Evolutionary conservation across 805 yeast species (phyloP), one percentile per base, ranked within the genome.

Genomic region (Metschnikowia matae): DNA sequence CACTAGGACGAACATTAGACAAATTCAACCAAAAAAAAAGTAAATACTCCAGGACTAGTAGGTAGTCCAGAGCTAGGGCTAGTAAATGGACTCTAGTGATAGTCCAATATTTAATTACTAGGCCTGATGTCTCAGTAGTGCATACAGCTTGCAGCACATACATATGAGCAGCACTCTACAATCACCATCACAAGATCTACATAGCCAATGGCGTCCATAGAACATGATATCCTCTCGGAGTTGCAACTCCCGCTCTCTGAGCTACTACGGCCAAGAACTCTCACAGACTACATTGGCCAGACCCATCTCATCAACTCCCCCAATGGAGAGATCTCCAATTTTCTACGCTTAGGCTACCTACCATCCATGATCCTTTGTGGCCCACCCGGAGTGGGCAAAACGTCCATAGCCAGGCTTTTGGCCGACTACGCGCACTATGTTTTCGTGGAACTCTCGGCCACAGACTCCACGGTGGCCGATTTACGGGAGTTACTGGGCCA

Each of bases 351-450:
- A 67, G 81, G 85, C n/a, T 71, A 75, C 43, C 71, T 87, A 6
- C 97, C 97, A 1, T 89, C 97, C 0, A 77, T 94, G 82, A 82
- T 94, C 1, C 69, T 94, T 4, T 87, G 94, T 87, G 99, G 99
- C 0, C 96, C 96, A 0, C 96, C 97, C 1, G 99, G 99, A 0
- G 91, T 89, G 2, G 92, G 94, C 75, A 94, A 94, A 63, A 94
- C 99, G 0, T 85, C 97, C 0, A 63, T 94, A 26, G 94, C 96
- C 0, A 57, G 78, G 38, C 77, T 85, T 34, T 67, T 87, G n/a
- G 84, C 90, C 0, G 61, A 68, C 14, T 68, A 73, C n/a, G 69
- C 81, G 1, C 71, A 74, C 40, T 73, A 82, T 42, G 72, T 83
- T 41, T 83, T 89, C 62, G 75, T 87, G 2, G 97, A 91, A 65